Evolutionary conservation across 2,329 filamentous ascomycete genomes (phyloP).

Genomic region (Alternaria rosae): DNA sequence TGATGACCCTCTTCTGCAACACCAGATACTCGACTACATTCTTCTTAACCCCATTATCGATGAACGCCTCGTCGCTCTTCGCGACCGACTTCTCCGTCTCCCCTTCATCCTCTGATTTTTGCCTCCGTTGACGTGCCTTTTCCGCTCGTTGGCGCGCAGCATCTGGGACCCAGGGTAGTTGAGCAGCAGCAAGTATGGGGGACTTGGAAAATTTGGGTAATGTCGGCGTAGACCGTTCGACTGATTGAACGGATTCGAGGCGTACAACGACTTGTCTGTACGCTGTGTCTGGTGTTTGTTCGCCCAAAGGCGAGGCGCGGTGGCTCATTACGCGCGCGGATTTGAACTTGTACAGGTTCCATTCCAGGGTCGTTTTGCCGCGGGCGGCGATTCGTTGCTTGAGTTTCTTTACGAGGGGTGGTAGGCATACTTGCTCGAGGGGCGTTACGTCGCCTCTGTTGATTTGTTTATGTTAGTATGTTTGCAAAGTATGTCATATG

Average conservation of each 20-base stretch:
- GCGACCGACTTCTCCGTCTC: not conserved
- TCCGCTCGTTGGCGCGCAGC: slow-evolving; percentile 12
- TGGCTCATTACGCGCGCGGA: slow-evolving; percentile 64
- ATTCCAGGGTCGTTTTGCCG: slow-evolving; percentile 55
- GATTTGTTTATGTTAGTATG: slow-evolving; percentile 9
- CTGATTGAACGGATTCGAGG: slow-evolving; percentile 30
- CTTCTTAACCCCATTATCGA: slow-evolving; percentile 10
- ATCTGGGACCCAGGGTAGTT: slow-evolving; percentile 16
- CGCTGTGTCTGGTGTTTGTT: slow-evolving; percentile 28
- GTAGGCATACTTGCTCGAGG: slow-evolving; percentile 59
- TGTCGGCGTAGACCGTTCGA: slow-evolving; percentile 7
- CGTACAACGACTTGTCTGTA: slow-evolving; percentile 40
- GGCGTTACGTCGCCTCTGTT: slow-evolving; percentile 28
- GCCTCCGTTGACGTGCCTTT: slow-evolving; percentile 2
- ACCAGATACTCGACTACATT: slow-evolving; percentile 70
- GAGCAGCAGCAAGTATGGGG: not conserved
- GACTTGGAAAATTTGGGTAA: not conserved
- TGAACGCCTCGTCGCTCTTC: not conserved
- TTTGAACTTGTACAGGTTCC: slow-evolving; percentile 28
- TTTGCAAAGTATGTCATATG: not conserved
- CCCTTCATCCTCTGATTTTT: slow-evolving; percentile 1
- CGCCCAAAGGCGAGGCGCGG: slow-evolving; percentile 58
- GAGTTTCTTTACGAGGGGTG: slow-evolving; percentile 62
- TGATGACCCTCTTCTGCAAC: slow-evolving; percentile 61
- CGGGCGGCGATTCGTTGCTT: slow-evolving; percentile 63